Percentiles rank a stretch among this genome's conserved stretches.
These are phyloP conservation scores for Hirsutella thompsonii DNA, from an alignment of 2,329 filamentous ascomycete genomes.

Conservation along the genomic window DNA sequence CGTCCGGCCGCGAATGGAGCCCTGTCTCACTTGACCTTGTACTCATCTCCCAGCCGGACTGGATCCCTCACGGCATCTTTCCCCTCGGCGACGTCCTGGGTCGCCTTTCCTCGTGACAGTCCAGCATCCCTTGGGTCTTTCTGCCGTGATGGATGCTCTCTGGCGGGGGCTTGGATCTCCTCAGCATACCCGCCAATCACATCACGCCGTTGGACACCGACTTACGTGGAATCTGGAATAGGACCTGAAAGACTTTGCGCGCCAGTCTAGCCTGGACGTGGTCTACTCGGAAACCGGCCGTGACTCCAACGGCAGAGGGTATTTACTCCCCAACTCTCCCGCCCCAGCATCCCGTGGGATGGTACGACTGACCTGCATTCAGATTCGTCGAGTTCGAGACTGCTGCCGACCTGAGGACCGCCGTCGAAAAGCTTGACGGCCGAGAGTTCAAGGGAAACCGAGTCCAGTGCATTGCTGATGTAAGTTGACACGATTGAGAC, in stretches of 20 bases:
- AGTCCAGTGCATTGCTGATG: constrained; percentile 80
- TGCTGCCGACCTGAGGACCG: constrained; percentile 73
- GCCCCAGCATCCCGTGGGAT: neutral
- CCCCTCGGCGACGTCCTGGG: constrained; percentile 3
- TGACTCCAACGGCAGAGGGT: constrained; percentile 88
- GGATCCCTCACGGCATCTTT: constrained; percentile 13
- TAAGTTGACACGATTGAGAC: constrained; percentile 24
- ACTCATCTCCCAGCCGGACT: constrained; percentile 7
- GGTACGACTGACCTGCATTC: constrained; percentile 2
- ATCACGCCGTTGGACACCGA: constrained; percentile 46
- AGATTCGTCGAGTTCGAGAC: constrained; percentile 99
- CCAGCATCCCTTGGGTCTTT: neutral
- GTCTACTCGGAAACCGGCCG: constrained; percentile 95
- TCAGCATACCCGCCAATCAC: constrained; percentile 11
- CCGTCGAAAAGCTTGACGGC: constrained; percentile 88
- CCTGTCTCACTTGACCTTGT: constrained; percentile 5
- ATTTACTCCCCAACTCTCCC: constrained; percentile 21
- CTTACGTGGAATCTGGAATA: constrained; percentile 76
- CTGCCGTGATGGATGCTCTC: constrained; percentile 19
- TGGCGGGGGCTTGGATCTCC: constrained; percentile 20
- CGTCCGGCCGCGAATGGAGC: constrained; percentile 6
- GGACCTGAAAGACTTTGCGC: constrained; percentile 99
- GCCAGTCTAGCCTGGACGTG: constrained; percentile 90
- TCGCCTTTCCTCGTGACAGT: constrained; percentile 1
- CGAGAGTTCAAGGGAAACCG: constrained; percentile 84